phyloP scores from a whole-genome alignment of 192 early-diverging fungal species.

The Linnemannia zychae region DNA sequence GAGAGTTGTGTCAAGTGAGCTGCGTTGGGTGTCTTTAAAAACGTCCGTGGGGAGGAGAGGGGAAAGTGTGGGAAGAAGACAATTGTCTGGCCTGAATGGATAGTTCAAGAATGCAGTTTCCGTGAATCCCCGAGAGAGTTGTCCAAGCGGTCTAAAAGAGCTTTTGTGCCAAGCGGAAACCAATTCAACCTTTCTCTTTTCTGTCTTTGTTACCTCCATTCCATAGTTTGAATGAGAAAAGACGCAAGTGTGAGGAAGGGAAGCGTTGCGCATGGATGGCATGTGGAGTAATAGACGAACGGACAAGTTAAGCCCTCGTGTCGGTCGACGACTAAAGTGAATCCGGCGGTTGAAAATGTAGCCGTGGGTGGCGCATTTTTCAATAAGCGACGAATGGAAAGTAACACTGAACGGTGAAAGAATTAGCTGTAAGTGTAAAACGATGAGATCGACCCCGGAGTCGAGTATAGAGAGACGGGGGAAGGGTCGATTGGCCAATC shows the following conservation, averaged over 20 bases:
- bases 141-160: not conserved
- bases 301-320: not conserved
- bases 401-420: not conserved
- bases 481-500: conserved; percentile 16
- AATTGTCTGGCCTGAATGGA: not conserved
- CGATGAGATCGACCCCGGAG: conserved; percentile 4
- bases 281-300: not conserved
- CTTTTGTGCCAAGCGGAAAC: too few species aligned
- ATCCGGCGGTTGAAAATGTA: not conserved
- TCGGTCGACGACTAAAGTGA: conserved; percentile 2
- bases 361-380: not conserved
- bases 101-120: not conserved
- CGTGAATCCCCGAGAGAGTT: not conserved
- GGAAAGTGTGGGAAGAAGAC: too few species aligned
- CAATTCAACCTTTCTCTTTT: too few species aligned
- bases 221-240: too few species aligned
- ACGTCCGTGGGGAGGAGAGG: not conserved
- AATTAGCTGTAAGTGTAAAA: too few species aligned
- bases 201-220: too few species aligned
- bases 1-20: not conserved
- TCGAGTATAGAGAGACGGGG: conserved; percentile 1
- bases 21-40: not conserved
- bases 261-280: not conserved
- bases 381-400: not conserved
- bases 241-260: not conserved